Evolutionary conservation across 495 filamentous ascomycete genomes (phyloP).

Genomic region (Penicillium waksmanii): DNA sequence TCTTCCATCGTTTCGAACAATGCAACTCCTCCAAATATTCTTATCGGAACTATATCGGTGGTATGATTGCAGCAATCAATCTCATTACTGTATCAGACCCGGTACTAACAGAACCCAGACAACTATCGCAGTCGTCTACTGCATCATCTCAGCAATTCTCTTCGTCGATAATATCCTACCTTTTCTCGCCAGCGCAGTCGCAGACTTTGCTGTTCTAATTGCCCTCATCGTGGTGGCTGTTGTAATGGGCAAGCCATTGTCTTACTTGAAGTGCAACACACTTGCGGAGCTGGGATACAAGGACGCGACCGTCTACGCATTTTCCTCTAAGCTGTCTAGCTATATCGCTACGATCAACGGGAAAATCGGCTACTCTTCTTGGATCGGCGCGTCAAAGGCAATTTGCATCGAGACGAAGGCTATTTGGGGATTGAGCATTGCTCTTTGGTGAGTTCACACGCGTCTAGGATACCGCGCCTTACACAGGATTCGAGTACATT

Average conservation of each 20-base stretch:
- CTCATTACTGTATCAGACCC: neutral
- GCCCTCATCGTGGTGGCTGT: slow-evolving; percentile 72
- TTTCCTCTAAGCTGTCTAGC: slow-evolving; percentile 46
- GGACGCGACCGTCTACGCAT: slow-evolving; percentile 46
- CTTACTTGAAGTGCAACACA: slow-evolving; percentile 71
- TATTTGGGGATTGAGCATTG: slow-evolving; percentile 87
- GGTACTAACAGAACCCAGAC: slow-evolving; percentile 51
- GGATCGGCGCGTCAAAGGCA: slow-evolving; percentile 66
- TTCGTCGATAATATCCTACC: slow-evolving; percentile 77
- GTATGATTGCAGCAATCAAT: slow-evolving; percentile 49
- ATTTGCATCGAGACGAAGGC: slow-evolving; percentile 87
- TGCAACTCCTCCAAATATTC: slow-evolving; percentile 65
- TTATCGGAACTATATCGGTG: slow-evolving; percentile 78
- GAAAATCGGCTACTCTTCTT: slow-evolving; percentile 56
- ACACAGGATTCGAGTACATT: neutral
- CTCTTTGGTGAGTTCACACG: slow-evolving; percentile 61
- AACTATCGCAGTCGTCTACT: slow-evolving; percentile 76
- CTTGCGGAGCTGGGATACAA: slow-evolving; percentile 45
- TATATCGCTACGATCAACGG: slow-evolving; percentile 45
- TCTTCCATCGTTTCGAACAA: slow-evolving; percentile 69
- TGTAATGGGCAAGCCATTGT: slow-evolving; percentile 78
- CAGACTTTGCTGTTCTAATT: slow-evolving; percentile 70
- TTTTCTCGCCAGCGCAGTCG: slow-evolving; percentile 64
- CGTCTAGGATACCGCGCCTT: neutral
- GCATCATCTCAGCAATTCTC: slow-evolving; percentile 72